Base-by-base conservation (phyloP, 2,329 filamentous ascomycete genomes). In the Trichoderma gracile region DNA sequence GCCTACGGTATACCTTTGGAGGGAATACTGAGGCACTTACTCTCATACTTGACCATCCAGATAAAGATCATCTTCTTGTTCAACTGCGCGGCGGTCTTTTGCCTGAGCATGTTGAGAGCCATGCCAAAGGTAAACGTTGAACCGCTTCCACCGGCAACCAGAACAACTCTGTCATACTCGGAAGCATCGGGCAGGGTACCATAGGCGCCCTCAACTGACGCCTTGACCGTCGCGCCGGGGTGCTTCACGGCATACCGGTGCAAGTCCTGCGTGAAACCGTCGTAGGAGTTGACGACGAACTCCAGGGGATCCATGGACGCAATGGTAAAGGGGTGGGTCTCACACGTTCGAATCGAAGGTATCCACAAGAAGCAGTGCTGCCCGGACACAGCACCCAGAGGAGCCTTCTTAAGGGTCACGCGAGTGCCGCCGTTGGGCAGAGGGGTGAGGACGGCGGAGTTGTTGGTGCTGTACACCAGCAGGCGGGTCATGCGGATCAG, bases 301-400 rank as follows among this genome's bases (percentile, higher is more conserved):
- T 88, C 84, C 33, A 85, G 70, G 0, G 84, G 82, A 38, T 80
- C 73, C 17, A 78, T 79, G 23, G 79, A 74, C 23, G 83, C 82
- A 55, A 89, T 84, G 2, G 86, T 89, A 68, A 89, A 89, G 0
- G 86, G 86, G 67, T 90, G 87, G 2, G 82, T 86, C 73, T 89
- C 84, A 19, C 83, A 75, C 1, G 77, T 68, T 10, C 86, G 81
- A 54, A 89, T 79, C 5, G 76, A 76, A 0, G 87, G 87, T 7
- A 89, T 81, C 85, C 85, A 89, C 33, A 89, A 73, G 69, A 87
- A 89, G 68, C 84, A 85, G 70, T 90, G 87, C 66, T 84, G 83
- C 1, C 86, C 86, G 0, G 86, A 80, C 2, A 75, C 72, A 1
- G 81, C 81, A 2, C 75, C 73, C 0, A 78, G 66, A 1, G 81